Base-by-base conservation (phyloP, 192 early-diverging fungal species). In the Phlyctochytrium planicorne region DNA sequence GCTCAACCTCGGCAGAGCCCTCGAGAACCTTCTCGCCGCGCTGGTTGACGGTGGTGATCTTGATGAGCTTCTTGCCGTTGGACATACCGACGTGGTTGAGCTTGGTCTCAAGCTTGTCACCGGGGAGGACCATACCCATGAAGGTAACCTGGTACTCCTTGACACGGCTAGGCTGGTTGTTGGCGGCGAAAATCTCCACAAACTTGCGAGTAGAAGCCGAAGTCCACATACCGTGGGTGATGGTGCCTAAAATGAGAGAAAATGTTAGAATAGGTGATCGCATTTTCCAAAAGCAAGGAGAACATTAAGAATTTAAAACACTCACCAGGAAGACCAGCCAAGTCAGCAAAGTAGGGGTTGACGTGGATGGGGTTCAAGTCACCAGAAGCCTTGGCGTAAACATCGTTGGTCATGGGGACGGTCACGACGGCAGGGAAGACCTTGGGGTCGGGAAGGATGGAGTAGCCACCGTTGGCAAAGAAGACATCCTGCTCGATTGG, bases 191-290 rank as follows among this genome's bases (percentile, higher is more conserved):
- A 59, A 93, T 90, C 76, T 97, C 95, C 53, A 97, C 93, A 80
- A 94, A 95, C 87, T 93, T 93, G 71, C 95, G 89, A 55, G 94
- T 93, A 20, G 93, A 88, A 3, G 95, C 95, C 67, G 86, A 89
- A 55, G 94, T 97, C 94, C 94, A 97, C 95, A 97, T 97, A 59
- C 95, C 95, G 80, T 97, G 95, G 32, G 94, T 94, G 67, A 97
- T 97, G 32, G 94, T 94, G 33, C 71, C 40, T 60, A 25, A 3
- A 32, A 61, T 53, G 33, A 4, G 60, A 25, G 10, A 61, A 2
- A 56, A 35, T 10, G 47, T 25, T 23, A 12, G 36, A 25, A 17
- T 10, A n/a, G 47, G 6, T 29, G n/a, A 6, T 3, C 64, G n/a
- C n/a, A n/a, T n/a, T n/a, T n/a, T n/a, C n/a, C n/a, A n/a, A n/a